Conservation (phyloP, 2,329 filamentous ascomycete species). For the Penicillium glabrum region DNA sequence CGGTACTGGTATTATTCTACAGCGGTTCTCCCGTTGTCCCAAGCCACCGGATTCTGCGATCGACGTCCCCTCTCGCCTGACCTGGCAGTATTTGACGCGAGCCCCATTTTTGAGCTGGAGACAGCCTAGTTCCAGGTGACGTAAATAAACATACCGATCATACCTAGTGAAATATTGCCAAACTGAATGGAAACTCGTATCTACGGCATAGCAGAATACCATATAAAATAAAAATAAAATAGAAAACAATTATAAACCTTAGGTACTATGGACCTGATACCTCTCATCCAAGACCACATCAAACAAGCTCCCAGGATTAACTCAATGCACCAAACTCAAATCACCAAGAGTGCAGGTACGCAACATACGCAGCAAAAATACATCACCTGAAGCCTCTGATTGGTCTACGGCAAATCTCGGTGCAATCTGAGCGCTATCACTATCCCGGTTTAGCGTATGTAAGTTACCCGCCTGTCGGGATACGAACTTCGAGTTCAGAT, state of each 20-base stretch:
- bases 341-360: not conserved
- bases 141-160: not conserved
- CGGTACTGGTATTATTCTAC: not conserved
- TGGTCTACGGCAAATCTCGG: conserved; percentile 26
- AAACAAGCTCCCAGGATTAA: not conserved
- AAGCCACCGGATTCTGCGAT: conserved; percentile 17
- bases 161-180: not conserved
- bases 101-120: conserved; percentile 7
- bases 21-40: conserved; percentile 19
- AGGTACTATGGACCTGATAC: not conserved
- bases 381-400: conserved; percentile 1
- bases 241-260: not conserved
- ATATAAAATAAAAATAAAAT: not conserved
- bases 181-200: not conserved
- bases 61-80: conserved; percentile 14
- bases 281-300: not conserved
- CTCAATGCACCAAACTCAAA: not conserved
- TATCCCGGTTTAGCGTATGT: conserved; percentile 1
- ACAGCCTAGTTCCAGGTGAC: not conserved
- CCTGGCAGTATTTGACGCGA: conserved; percentile 6
- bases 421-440: conserved; percentile 8
- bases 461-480: conserved; percentile 21
- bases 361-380: not conserved
- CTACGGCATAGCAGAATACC: too few relatives aligned
- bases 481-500: not conserved